Base-by-base conservation (phyloP, 208 protist genomes). In the Wallacemonas sp. region DNA sequence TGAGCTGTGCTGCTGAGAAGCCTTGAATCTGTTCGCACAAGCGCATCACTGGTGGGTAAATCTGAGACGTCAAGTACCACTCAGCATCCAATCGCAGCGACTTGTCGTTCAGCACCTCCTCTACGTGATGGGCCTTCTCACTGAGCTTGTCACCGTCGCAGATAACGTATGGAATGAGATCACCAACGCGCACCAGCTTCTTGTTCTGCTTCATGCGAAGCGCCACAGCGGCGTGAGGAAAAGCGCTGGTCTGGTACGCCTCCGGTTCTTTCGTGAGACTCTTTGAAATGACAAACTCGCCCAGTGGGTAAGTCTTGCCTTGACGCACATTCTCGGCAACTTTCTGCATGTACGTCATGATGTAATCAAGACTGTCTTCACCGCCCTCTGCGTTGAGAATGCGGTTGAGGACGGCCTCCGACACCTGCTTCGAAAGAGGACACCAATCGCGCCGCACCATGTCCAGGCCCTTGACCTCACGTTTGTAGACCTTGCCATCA, bases 371-470 rank as follows among this genome's bases (percentile, higher is more conserved):
- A n/a, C 95, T 78, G 62, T 93, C 84, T 74, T 93, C 86, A 67
- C 77, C 78, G 30, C 76, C 86, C 31, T 93, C 78, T 15, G 84
- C 84, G 30, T 80, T 93, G 30, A 99, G 80, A 47, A 99, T 96
- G 41, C 96, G 69, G 30, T 98, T 91, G 33, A 99, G 80, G 28
- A 98, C 90, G n/a, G 72, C 73, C 30, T 96, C 80, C 26, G 96
- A 94, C 15, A 98, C 90, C 17, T 96, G 61, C 66, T 98, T 95
- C 3, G 97, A 96, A 14, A 99, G 80, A 17, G 91, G 90, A 82
- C 98, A 99, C 99, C 99, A 99, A 80, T 99, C 99, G 51, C 99
- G 94, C 21, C 99, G 89, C 31, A 99, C 98, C 54, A 99, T 95
- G 77, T 99, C 99, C 0, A 99, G 72, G 39, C 99, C 99, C 76